Evolutionary conservation across 139 green algal species (phyloP), one percentile per base, ranked within the genome.

Genomic region (Raphidocelis subcapitata): DNA sequence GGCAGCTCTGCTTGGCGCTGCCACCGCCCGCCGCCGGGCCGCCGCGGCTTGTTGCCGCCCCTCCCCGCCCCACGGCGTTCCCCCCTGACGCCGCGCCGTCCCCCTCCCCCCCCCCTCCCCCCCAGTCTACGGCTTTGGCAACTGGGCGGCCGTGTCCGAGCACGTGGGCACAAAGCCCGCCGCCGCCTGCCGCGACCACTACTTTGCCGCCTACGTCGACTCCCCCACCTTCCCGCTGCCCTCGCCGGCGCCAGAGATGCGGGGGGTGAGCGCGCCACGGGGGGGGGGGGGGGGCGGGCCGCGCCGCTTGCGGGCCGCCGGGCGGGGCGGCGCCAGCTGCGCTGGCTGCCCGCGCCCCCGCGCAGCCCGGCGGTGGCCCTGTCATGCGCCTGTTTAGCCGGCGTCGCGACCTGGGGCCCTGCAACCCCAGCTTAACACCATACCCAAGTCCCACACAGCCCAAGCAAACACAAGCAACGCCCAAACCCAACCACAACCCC

Each of bases 111-210:
- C n/a, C n/a, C n/a, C n/a, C n/a, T n/a, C n/a, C n/a, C n/a, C n/a
- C n/a, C n/a, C n/a, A n/a, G n/a, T 73, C 36, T 82, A 76, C 31
- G 81, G 95, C 16, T 75, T 97, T 36, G 93, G 93, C 69, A 98
- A 98, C 87, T 99, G 95, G 95, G 68, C 57, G 0, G 88, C 91
- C 21, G 85, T 99, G 5, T 75, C 83, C 31, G 86, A 97, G 65
- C 87, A 96, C 72, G 88, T 99, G 32, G 93, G 93, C 55, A 86
- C 66, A 32, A 96, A 97, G 79, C 81, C 67, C 23, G 73, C 76
- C 31, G 81, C 82, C 26, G 79, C 89, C 67, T 96, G 88, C 84
- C 69, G 87, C 69, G 54, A 75, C 29, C 94, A 99, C 82, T 99
- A 95, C 85, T 85, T 89, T 62, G 46, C 79, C 12, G 83, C 85